These are phyloP conservation scores for Citrus sinensis DNA, from an alignment of 345 rosid genomes.

Conservation along the genomic window DVS_A1.0 CM039165.1:20325501-20326000, in stretches of 20 bases:
- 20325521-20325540: not conserved
- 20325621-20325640: conserved; percentile 62
- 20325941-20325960: conserved; percentile 95
- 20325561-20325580: conserved; percentile 75
- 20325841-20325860: conserved; percentile 77
- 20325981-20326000: conserved; percentile 83
- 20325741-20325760: not conserved
- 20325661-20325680: conserved; percentile 67
- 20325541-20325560: conserved; percentile 73
- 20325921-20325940: conserved; percentile 94
- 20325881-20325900: conserved; percentile 84
- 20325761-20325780: not conserved
- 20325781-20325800: not conserved
- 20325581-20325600: conserved; percentile 96
- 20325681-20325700: not conserved
- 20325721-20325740: not conserved
- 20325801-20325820: conserved; percentile 7
- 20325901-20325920: conserved; percentile 83
- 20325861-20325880: conserved; percentile 85
- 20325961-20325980: conserved; percentile 86
- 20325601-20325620: conserved; percentile 80
- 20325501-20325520: not conserved
- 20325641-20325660: conserved; percentile 60
- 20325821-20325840: conserved; percentile 95
- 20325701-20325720: not conserved